Evolutionary conservation across 352 stramenopile genomes (phyloP), one percentile per base, ranked within the genome.

Genomic region (Pythium insidiosum): DNA sequence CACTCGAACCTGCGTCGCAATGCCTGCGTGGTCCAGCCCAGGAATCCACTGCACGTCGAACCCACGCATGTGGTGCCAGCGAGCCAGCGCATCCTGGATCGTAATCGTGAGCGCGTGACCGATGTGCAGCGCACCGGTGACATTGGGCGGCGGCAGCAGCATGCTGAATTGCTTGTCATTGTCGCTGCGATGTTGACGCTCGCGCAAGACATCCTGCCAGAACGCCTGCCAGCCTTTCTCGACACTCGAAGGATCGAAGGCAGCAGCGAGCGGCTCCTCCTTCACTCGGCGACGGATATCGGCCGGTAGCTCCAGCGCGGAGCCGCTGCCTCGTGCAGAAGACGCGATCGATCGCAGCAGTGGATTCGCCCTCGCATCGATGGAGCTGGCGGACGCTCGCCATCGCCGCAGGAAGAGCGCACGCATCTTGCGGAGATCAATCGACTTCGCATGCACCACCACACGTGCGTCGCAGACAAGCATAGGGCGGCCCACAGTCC

Each of bases 41-140:
- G 94, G 94, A 36, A 99, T 78, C 89, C 98, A 99, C 15, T 97
- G 73, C 21, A 97, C 97, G 19, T 95, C 75, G 61, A 97, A 93
- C 50, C 97, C 97, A 38, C 85, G 84, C 97, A 99, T 99, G 38
- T 95, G 84, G 70, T 99, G 95, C 94, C 95, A 99, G 48, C 68
- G 80, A 21, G 88, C 93, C 19, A 99, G 75, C 6, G 91, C 87
- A 75, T 99, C 96, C 73, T 99, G 89, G 55, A 99, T 98, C 15
- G 96, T 95, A 33, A 88, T 63, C 4, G 95, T 99, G 31, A 99
- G 65, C 19, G 95, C 96, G 67, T 99, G 96, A 19, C 96, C 96
- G 36, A 99, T 79, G 63, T 99, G 96, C 37, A 99, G 73, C 31
- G 84, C 94, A 18, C 96, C 96, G 3, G 96, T 99, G 28, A 99